These are phyloP conservation scores for Prunus mongolica DNA, from an alignment of 306 rosid genomes.

Conservation along the genomic window DNA sequence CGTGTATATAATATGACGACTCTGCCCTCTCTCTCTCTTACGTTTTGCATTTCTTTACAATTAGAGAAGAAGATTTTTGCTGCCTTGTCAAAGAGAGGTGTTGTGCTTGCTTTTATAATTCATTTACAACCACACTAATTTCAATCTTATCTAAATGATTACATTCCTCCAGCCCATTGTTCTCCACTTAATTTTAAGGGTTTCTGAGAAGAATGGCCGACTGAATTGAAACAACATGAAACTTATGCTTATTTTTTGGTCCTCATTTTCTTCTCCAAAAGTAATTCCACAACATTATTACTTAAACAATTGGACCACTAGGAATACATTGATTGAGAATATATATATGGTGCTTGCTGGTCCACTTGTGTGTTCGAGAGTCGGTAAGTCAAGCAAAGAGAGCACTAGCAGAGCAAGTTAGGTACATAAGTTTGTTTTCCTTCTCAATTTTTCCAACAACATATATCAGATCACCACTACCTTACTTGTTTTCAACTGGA, in stretches of 20 bases:
- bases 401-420: neutral
- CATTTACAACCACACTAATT: neutral
- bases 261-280: neutral
- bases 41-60: neutral
- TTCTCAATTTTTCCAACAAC: neutral
- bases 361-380: neutral
- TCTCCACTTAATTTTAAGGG: too few species aligned
- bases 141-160: neutral
- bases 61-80: too few species aligned
- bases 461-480: too few species aligned
- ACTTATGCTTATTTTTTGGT: neutral
- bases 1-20: neutral
- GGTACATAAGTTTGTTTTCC: neutral
- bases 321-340: neutral
- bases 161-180: too few species aligned
- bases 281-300: neutral
- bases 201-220: neutral
- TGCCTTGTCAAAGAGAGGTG: neutral
- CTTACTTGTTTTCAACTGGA: neutral
- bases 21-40: neutral
- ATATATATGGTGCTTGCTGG: neutral
- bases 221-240: neutral
- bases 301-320: neutral
- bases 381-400: neutral
- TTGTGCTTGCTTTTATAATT: neutral